Evolutionary conservation across 768 basidiomycete genomes (phyloP).

Genomic region (Phaffia tasmanica): DNA sequence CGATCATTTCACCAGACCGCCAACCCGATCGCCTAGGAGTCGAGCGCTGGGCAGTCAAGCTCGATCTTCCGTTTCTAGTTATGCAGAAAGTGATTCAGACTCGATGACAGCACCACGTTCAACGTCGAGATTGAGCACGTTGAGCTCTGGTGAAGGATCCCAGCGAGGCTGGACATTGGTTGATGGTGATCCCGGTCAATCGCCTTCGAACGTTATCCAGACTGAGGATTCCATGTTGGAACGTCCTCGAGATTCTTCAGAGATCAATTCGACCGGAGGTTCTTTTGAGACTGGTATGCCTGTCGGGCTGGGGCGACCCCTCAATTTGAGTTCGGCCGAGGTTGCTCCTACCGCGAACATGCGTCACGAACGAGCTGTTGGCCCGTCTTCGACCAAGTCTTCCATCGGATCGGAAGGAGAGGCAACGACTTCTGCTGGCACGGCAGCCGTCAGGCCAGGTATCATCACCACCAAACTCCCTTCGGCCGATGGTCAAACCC

Average conservation of each 20-base stretch:
- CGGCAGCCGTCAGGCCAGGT: no score
- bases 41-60: neutral
- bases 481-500: no score
- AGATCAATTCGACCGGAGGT: neutral
- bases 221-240: neutral
- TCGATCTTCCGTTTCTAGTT: slow-evolving; percentile 13
- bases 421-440: no score
- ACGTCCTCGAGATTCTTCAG: slow-evolving; percentile 1
- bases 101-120: neutral
- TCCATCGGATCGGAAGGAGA: no score
- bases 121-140: neutral
- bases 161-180: slow-evolving; percentile 9
- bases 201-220: neutral
- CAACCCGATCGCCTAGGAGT: neutral
- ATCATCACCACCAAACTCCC: no score
- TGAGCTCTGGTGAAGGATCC: neutral
- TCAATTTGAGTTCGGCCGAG: neutral
- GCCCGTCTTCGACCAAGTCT: no score
- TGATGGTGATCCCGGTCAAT: neutral
- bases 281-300: neutral
- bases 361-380: slow-evolving; percentile 2
- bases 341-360: neutral
- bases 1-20: neutral
- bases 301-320: no score
- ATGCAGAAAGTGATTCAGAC: slow-evolving; percentile 19